A percentile compares a stretch with the other conserved stretches of the same genome.
phyloP scores from a whole-genome alignment of 1,284 basidiomycete species.

The Heterobasidion parviporum region DNA sequence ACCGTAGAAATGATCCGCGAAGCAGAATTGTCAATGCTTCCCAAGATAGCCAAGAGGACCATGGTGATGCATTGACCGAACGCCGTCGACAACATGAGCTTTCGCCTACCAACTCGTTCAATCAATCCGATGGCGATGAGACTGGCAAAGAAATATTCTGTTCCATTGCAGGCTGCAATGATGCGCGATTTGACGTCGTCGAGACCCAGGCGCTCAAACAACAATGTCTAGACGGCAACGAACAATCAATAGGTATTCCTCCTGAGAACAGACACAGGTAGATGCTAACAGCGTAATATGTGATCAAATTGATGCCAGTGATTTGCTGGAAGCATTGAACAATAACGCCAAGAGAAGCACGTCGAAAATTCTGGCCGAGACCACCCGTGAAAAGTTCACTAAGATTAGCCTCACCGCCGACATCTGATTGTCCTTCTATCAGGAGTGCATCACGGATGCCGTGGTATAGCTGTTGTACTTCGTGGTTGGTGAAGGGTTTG shows the following conservation, averaged over 20 bases:
- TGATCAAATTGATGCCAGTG: constrained; percentile 58
- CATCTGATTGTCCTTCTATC: constrained; percentile 22
- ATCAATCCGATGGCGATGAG: constrained; percentile 51
- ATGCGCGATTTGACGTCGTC: constrained; percentile 54
- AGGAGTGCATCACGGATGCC: constrained; percentile 46
- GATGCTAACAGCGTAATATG: constrained; percentile 40
- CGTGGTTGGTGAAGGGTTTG: constrained; percentile 40
- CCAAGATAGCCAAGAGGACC: constrained; percentile 51
- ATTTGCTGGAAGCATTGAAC: constrained; percentile 70
- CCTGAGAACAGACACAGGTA: constrained; percentile 9
- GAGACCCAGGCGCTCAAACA: constrained; percentile 54
- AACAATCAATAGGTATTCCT: neutral
- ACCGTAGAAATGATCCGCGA: constrained; percentile 47
- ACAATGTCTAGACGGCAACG: constrained; percentile 31
- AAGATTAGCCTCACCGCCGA: constrained; percentile 22
- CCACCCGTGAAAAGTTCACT: constrained; percentile 52
- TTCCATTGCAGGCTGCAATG: constrained; percentile 62
- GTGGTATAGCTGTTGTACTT: constrained; percentile 45
- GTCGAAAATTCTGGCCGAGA: constrained; percentile 56
- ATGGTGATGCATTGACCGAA: constrained; percentile 57
- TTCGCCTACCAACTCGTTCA: constrained; percentile 54
- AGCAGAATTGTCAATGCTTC: constrained; percentile 35
- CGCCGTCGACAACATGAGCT: constrained; percentile 63
- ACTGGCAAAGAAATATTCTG: constrained; percentile 60
- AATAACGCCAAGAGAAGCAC: constrained; percentile 48